These are phyloP conservation scores for Moesziomyces sp. DNA, from an alignment of 1,284 basidiomycete genomes.

Conservation along the genomic window DNA sequence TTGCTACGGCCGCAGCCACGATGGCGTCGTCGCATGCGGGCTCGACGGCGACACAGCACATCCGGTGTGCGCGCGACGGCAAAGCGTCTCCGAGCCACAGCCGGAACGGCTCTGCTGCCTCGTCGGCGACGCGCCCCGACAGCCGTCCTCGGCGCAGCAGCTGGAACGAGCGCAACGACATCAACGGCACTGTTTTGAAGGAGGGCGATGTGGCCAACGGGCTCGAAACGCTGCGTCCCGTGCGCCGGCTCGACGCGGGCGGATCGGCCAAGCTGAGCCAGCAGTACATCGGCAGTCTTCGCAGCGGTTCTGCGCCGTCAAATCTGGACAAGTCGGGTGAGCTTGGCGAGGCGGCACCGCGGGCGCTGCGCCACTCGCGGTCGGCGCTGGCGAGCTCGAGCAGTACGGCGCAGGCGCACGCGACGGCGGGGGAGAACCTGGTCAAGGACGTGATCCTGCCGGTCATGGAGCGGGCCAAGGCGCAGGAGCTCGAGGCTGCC, in stretches of 20 bases:
- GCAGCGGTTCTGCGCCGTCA: slow-evolving; percentile 34
- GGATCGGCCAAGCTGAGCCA: slow-evolving; percentile 81
- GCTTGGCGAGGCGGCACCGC: slow-evolving; percentile 2
- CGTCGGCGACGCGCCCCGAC: slow-evolving; percentile 20
- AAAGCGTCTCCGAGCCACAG: slow-evolving; percentile 44
- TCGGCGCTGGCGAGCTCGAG: slow-evolving; percentile 35
- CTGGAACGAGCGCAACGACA: slow-evolving; percentile 74
- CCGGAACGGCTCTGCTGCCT: slow-evolving; percentile 22
- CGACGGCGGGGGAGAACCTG: slow-evolving; percentile 42
- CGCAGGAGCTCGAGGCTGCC: slow-evolving; percentile 81
- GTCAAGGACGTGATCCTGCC: slow-evolving; percentile 58
- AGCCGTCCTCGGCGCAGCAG: slow-evolving; percentile 53
- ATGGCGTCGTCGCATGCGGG: slow-evolving; percentile 35
- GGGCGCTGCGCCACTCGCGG: slow-evolving; percentile 34
- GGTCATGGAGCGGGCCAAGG: slow-evolving; percentile 53
- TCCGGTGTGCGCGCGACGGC: slow-evolving; percentile 43
- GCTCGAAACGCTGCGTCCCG: slow-evolving; percentile 86
- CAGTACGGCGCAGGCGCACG: slow-evolving; percentile 38
- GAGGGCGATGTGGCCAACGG: slow-evolving; percentile 76
- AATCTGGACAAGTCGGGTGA: slow-evolving; percentile 19
- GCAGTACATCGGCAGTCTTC: slow-evolving; percentile 77
- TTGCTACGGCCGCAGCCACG: slow-evolving; percentile 39
- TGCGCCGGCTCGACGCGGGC: slow-evolving; percentile 86
- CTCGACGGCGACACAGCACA: slow-evolving; percentile 40
- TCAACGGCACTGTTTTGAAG: slow-evolving; percentile 78